These are phyloP conservation scores for Dioszegia crocea DNA, from an alignment of 768 basidiomycete genomes.

Conservation along the genomic window DNA sequence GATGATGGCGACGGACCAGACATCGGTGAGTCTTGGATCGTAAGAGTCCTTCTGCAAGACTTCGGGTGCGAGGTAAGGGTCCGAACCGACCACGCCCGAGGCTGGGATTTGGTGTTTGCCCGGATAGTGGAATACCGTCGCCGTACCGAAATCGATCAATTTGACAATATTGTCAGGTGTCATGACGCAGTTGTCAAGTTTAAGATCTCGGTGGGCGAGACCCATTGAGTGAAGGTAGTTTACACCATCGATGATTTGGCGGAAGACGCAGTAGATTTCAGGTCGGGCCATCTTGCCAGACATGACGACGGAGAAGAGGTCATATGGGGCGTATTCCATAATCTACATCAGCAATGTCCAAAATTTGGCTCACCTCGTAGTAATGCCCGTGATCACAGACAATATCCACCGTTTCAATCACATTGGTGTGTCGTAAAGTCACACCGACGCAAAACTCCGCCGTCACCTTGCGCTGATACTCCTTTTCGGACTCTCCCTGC, in stretches of 20 bases:
- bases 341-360: conserved; percentile 57
- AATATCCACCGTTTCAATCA: conserved; percentile 97
- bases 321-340: conserved; percentile 99
- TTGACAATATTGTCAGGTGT: conserved; percentile 91
- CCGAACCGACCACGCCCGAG: conserved; percentile 89
- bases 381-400: conserved; percentile 96
- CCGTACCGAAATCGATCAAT: conserved; percentile 98
- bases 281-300: conserved; percentile 97
- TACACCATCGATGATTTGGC: conserved; percentile 96
- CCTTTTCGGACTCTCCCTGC: conserved; percentile 81
- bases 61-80: conserved; percentile 97
- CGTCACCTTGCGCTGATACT: conserved; percentile 99
- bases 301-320: conserved; percentile 99
- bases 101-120: conserved; percentile 75
- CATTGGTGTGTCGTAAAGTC: conserved; percentile 80
- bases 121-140: conserved; percentile 98
- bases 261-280: conserved; percentile 98
- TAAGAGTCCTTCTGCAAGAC: conserved; percentile 75
- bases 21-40: conserved; percentile 95
- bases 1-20: conserved; percentile 97
- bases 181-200: conserved; percentile 99
- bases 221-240: conserved; percentile 97
- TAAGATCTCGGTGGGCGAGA: conserved; percentile 95
- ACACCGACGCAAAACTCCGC: conserved; percentile 95
- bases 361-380: conserved; percentile 70